Base-by-base conservation (phyloP, 257 asterid species). In the Fraxinus anomala region DNA sequence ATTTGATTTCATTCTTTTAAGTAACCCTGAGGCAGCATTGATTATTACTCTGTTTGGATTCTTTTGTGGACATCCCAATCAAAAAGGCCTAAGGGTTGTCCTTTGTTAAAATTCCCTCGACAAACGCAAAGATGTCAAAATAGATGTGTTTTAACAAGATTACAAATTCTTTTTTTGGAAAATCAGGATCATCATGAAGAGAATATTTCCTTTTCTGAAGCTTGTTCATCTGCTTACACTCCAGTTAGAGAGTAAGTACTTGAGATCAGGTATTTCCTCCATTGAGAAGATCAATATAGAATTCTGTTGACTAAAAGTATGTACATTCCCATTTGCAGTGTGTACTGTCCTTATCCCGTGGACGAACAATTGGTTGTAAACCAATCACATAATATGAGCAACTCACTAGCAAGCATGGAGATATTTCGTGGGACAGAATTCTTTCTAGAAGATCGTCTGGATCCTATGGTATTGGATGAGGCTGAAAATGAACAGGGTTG, bases 181-280 rank as follows among this genome's bases (percentile, higher is more conserved):
- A 70, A 76, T 80, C 85, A 85, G 89, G 49, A 42, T 82, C 13
- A 73, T 59, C 56, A 67, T 36, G 82, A 67, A 89, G 93, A 66
- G 68, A 83, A 75, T 63, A 59, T 51, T 77, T 76, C 83, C 56
- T 19, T 39, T 68, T 79, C 86, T 42, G 89, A 76, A 83, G 75
- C 83, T 72, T 19, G 73, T 77, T 81, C 88, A 34, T 68, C 83
- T 23, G 80, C 76, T 44, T 12, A 74, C 78, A 93, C 97, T 72
- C 96, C 97, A 39, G 90, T 85, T 47, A 85, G 86, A 85, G 96
- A 92, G 98, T 95, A 90, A 36, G 98, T 77, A 67, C 37, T 11
- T 84, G 54, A 72, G 67, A 30, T 69, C 30, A 1, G 19, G 11
- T 33, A 39, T 24, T 66, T 34, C 40, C 11, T 76, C 44, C 54